Evolutionary conservation across 2,329 filamentous ascomycete species (phyloP), one percentile per base, ranked within the genome.

Genomic region (Colletotrichum eleusines): DNA sequence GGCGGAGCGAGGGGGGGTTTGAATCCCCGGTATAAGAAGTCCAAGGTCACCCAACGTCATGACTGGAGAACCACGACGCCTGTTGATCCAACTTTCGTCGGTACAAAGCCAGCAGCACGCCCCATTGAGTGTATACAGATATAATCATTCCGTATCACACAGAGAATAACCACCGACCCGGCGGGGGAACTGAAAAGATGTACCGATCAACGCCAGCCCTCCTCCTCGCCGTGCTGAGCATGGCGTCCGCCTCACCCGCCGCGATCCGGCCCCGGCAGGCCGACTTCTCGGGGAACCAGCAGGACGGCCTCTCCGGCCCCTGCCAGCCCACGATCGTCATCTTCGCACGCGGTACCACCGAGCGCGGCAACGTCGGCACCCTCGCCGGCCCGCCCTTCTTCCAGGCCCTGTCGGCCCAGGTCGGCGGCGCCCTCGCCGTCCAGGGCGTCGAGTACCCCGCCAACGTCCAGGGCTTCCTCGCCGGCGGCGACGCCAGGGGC

Each of bases 371-470:
- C 73, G 84, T 89, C 60, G 87, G 87, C 28, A 75, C 75, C 31
- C 71, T 84, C 7, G 80, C 83, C 2, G 87, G 87, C 0, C 86
- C 86, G 2, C 82, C 84, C 1, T 84, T 89, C 73, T 85, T 86
- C 71, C 77, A 82, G 46, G 81, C 83, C 2, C 76, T 89, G 1
- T 80, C 79, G 11, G 57, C 75, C 5, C 75, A 77, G 61, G 77
- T 87, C 68, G 84, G 83, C 23, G 78, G 77, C 50, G 82, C 83
- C 64, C 76, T 88, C 11, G 84, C 83, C 3, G 81, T 88, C 14
- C 87, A 89, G 77, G 87, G 87, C 61, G 84, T 89, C 26, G 79
- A 84, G 40, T 89, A 89, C 74, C 78, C 82, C 2, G 87, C 87
- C 4, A 76, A 78, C 69, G 72, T 82, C 51, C 72, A 73, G 2